Evolutionary conservation across 768 basidiomycete genomes (phyloP).

Genomic region (Aureoboletus auriporus): DNA sequence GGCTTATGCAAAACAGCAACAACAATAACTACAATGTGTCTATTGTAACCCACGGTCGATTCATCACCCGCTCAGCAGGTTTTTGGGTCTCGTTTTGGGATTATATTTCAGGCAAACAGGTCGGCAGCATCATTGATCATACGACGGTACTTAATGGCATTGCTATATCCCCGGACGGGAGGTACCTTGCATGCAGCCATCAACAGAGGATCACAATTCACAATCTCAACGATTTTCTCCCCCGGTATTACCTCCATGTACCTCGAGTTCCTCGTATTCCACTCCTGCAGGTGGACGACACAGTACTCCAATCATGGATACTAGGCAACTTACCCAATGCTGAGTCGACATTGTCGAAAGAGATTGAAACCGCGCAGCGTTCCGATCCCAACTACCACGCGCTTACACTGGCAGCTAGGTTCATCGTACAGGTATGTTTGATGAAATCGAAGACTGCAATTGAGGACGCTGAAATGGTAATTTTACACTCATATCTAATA

Average conservation of each 20-base stretch:
- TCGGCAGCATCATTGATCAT: background rate
- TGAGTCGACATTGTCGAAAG: background rate
- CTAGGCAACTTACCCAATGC: background rate
- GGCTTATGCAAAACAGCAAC: background rate
- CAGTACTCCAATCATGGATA: background rate
- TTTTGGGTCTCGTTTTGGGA: slow-evolving; percentile 8
- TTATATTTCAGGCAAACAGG: background rate
- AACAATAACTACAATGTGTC: background rate
- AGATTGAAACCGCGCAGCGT: background rate
- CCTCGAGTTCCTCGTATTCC: background rate
- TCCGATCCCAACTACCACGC: background rate
- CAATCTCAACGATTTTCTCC: background rate
- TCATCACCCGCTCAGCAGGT: background rate
- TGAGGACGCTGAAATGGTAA: too few relatives aligned
- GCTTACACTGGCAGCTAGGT: background rate
- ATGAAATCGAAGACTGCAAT: background rate
- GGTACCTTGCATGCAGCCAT: slow-evolving; percentile 5
- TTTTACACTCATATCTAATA: too few relatives aligned
- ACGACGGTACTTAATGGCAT: background rate
- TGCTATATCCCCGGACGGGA: slow-evolving; percentile 3
- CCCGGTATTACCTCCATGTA: background rate
- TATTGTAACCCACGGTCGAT: background rate
- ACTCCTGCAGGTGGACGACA: background rate
- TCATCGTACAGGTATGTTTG: background rate
- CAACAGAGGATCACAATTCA: background rate